Percentiles rank a stretch among this genome's conserved stretches.
These are phyloP conservation scores for Psidium guajava DNA, from an alignment of 345 rosid genomes.

Conservation along the genomic window DNA sequence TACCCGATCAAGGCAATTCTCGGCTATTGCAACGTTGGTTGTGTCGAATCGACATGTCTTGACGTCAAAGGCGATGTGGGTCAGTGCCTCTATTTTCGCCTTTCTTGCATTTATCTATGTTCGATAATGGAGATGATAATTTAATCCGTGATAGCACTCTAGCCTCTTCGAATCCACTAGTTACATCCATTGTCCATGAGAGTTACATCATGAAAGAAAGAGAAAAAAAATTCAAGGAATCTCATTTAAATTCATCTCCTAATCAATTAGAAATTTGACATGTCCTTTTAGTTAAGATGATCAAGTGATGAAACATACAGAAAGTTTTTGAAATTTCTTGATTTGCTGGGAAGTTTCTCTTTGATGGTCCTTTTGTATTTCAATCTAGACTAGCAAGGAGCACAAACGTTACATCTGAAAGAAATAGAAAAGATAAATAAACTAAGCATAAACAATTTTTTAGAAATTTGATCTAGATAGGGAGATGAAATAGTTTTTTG, in stretches of 20 bases:
- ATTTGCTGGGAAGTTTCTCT: neutral
- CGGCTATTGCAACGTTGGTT: neutral
- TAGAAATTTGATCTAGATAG: too few species aligned
- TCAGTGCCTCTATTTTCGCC: neutral
- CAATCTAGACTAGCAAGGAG: too few species aligned
- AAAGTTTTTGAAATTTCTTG: neutral
- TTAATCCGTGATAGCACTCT: neutral
- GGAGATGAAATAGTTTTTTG: too few species aligned
- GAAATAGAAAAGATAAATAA: too few species aligned
- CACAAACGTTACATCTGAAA: too few species aligned
- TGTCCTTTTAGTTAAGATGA: neutral
- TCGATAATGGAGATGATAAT: neutral
- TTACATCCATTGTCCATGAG: neutral
- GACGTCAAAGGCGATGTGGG: neutral
- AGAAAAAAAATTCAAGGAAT: neutral
- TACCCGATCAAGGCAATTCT: neutral
- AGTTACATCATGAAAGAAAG: neutral
- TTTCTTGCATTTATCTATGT: neutral
- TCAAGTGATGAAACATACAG: neutral
- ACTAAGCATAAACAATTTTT: too few species aligned
- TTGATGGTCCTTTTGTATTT: neutral
- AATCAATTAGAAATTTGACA: neutral
- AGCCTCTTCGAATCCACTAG: neutral
- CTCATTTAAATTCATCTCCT: neutral
- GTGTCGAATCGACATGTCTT: neutral